Conservation (phyloP, 192 early-diverging fungal genomes). For the Rhizophlyctis rosea region DNA sequence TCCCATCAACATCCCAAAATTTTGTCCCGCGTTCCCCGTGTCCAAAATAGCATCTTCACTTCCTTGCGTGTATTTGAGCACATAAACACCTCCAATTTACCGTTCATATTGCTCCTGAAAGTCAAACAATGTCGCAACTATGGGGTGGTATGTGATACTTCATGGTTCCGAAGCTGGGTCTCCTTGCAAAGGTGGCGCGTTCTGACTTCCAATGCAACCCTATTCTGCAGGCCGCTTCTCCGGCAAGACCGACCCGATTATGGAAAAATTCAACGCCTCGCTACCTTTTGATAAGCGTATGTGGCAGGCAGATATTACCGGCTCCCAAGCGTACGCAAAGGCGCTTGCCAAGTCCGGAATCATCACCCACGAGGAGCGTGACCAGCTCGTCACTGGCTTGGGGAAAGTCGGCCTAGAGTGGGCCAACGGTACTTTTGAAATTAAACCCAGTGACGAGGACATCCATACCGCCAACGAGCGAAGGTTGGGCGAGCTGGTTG, state of each 20-base stretch:
- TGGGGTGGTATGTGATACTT: conserved; percentile 9
- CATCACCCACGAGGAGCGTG: conserved; percentile 72
- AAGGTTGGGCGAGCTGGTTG: conserved; percentile 87
- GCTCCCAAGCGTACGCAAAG: conserved; percentile 86
- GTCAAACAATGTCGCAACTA: conserved; percentile 13
- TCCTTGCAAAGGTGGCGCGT: not conserved
- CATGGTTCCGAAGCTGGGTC: not conserved
- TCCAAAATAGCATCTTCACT: too few species aligned
- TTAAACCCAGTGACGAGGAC: conserved; percentile 86
- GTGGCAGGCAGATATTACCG: conserved; percentile 83
- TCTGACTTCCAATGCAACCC: not conserved
- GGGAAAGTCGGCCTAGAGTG: conserved; percentile 77
- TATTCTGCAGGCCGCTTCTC: conserved; percentile 38
- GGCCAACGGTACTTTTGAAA: conserved; percentile 66
- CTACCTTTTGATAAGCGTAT: conserved; percentile 92
- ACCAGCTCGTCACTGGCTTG: conserved; percentile 72
- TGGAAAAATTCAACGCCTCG: conserved; percentile 96
- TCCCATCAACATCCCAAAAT: too few species aligned
- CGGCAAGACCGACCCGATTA: conserved; percentile 89
- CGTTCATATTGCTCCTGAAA: too few species aligned
- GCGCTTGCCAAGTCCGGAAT: conserved; percentile 72
- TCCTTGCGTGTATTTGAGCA: too few species aligned
- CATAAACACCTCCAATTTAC: too few species aligned
- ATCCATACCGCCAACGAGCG: conserved; percentile 99
- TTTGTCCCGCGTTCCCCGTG: too few species aligned